Evolutionary conservation across 2,329 filamentous ascomycete species (phyloP).

Genomic region (Claviceps sorghi): DNA sequence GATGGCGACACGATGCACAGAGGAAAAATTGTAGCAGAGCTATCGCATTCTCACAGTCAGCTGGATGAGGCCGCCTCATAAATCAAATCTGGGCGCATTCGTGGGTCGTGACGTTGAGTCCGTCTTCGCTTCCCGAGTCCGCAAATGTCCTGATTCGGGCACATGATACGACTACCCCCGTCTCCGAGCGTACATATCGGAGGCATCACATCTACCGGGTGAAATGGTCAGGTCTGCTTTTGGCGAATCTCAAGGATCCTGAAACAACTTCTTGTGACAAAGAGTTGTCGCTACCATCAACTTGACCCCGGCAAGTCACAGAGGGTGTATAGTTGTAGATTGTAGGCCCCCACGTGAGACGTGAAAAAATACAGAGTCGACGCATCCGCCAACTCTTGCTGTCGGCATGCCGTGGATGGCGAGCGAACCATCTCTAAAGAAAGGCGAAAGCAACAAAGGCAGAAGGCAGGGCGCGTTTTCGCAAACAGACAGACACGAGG

Average conservation of each 20-base stretch:
- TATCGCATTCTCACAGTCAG: neutral
- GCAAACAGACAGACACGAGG: neutral
- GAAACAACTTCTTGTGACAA: neutral
- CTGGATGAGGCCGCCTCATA: neutral
- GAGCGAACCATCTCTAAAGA: neutral
- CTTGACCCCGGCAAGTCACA: neutral
- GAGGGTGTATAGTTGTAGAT: neutral
- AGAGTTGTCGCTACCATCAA: neutral
- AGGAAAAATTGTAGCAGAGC: neutral
- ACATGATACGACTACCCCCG: neutral
- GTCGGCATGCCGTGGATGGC: neutral
- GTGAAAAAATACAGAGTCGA: neutral
- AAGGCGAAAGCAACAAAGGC: conserved; percentile 2
- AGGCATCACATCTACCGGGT: neutral
- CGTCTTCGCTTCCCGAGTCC: neutral
- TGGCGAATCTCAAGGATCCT: neutral
- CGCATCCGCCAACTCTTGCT: neutral
- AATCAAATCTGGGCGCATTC: neutral
- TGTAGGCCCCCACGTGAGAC: neutral
- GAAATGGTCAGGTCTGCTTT: neutral
- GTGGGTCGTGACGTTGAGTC: neutral
- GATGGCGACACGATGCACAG: neutral
- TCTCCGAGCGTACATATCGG: neutral
- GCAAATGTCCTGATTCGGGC: neutral
- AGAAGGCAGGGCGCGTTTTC: neutral